These are phyloP conservation scores for Aspergillus coremiiformis DNA, from an alignment of 495 filamentous ascomycete genomes.

Conservation along the genomic window DNA sequence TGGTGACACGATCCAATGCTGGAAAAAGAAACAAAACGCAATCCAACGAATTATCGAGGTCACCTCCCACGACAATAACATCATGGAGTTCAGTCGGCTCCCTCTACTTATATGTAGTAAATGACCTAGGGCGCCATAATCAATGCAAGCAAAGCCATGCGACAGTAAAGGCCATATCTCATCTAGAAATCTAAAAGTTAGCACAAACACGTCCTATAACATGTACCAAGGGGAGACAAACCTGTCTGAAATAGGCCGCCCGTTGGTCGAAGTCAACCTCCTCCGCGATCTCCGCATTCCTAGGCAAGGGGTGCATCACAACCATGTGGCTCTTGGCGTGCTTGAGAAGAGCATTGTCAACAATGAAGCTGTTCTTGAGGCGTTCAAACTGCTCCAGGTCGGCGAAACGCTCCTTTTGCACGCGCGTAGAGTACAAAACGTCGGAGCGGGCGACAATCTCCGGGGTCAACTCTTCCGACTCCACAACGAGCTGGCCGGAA, in stretches of 20 bases:
- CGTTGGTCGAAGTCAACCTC: slow-evolving; percentile 97
- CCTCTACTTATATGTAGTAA: slow-evolving; percentile 8
- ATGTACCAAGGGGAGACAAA: slow-evolving; percentile 40
- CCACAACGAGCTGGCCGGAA: slow-evolving; percentile 65
- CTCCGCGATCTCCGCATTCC: slow-evolving; percentile 85
- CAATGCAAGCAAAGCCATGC: slow-evolving; percentile 92
- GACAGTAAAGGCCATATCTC: slow-evolving; percentile 94
- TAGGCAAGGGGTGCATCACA: slow-evolving; percentile 90
- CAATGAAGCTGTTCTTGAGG: slow-evolving; percentile 77
- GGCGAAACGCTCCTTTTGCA: slow-evolving; percentile 91
- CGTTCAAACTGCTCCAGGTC: slow-evolving; percentile 71
- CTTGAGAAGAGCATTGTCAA: slow-evolving; percentile 86
- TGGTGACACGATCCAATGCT: slow-evolving; percentile 20
- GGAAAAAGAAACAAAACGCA: slow-evolving; percentile 18
- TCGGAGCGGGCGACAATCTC: slow-evolving; percentile 79
- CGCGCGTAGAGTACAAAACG: slow-evolving; percentile 90
- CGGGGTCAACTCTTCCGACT: slow-evolving; percentile 70
- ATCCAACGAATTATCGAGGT: slow-evolving; percentile 21
- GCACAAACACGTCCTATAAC: not conserved
- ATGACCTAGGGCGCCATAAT: slow-evolving; percentile 61
- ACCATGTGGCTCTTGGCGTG: slow-evolving; percentile 85
- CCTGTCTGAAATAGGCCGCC: slow-evolving; percentile 98
- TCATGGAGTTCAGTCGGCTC: slow-evolving; percentile 3
- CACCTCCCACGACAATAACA: slow-evolving; percentile 6
- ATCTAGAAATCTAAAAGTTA: slow-evolving; percentile 55